A percentile compares a stretch with the other conserved stretches of the same genome.
phyloP scores from a whole-genome alignment of 768 basidiomycete species.

The Tremella fuciformis region DNA sequence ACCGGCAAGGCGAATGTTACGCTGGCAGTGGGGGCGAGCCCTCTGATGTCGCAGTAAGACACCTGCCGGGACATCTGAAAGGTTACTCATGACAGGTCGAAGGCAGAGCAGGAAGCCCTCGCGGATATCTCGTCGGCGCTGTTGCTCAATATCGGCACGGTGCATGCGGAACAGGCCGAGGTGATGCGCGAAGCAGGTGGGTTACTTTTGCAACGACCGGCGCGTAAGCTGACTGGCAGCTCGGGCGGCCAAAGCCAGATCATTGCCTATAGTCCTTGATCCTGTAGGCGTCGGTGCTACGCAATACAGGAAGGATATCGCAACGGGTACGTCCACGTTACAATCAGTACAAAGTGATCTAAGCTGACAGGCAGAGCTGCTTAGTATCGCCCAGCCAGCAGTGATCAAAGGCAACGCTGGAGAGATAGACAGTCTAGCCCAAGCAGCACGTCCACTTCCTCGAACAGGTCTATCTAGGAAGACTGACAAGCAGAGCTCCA shows the following conservation, averaged over 20 bases:
- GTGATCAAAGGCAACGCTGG: slow-evolving; percentile 6
- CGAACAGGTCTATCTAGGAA: background rate
- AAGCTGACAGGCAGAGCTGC: background rate
- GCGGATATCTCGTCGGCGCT: background rate
- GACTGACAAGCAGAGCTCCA: background rate
- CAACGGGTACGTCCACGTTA: too few relatives aligned
- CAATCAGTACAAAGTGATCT: too few relatives aligned
- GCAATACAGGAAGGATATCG: background rate
- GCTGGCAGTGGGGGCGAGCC: slow-evolving; percentile 1
- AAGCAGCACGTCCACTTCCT: background rate
- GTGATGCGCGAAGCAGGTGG: background rate
- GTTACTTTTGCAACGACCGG: too few relatives aligned
- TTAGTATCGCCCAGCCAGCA: background rate
- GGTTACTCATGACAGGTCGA: background rate
- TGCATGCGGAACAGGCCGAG: slow-evolving; percentile 2
- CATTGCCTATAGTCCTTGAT: background rate
- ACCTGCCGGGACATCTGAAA: background rate
- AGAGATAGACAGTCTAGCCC: slow-evolving; percentile 1
- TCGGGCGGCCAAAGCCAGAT: background rate
- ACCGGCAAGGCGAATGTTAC: background rate
- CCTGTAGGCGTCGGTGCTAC: background rate
- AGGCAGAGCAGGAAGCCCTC: background rate
- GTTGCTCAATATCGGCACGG: slow-evolving; percentile 2
- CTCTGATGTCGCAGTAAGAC: background rate
- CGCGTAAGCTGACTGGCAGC: background rate